Evolutionary conservation across 1,139 yeast genomes (phyloP).

Genomic region (Nakaseomyces delphensis): DNA sequence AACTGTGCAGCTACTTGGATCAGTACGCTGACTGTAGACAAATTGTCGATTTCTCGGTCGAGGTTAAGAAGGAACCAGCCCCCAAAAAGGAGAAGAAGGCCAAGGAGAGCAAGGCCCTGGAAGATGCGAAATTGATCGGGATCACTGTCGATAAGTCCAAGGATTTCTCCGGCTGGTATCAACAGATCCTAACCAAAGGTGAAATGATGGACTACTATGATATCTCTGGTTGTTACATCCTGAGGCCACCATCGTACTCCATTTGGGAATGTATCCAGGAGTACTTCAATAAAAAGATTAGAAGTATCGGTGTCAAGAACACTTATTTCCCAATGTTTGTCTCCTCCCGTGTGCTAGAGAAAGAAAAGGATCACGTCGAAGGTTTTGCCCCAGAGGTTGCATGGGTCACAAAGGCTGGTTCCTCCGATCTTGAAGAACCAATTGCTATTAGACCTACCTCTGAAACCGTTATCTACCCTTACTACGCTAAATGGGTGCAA

Average conservation of each 20-base stretch:
- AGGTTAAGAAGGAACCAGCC: slow-evolving; percentile 25
- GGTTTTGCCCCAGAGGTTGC: slow-evolving; percentile 99
- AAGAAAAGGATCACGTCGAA: slow-evolving; percentile 97
- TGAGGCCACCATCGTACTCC: slow-evolving; percentile 91
- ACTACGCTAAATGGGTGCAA: slow-evolving; percentile 97
- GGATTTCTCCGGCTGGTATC: slow-evolving; percentile 96
- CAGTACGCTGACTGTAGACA: slow-evolving; percentile 39
- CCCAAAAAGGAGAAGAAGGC: slow-evolving; percentile 12
- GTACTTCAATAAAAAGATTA: slow-evolving; percentile 75
- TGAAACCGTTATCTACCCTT: slow-evolving; percentile 99
- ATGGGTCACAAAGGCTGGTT: slow-evolving; percentile 97
- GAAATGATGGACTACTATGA: slow-evolving; percentile 98
- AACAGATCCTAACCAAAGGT: slow-evolving; percentile 89
- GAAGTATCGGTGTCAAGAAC: slow-evolving; percentile 82
- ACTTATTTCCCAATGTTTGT: slow-evolving; percentile 99
- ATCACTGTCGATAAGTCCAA: slow-evolving; percentile 86
- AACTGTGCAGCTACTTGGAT: slow-evolving; percentile 46
- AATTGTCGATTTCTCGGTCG: slow-evolving; percentile 50
- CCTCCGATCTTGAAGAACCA: slow-evolving; percentile 91
- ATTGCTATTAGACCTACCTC: slow-evolving; percentile 99
- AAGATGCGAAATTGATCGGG: slow-evolving; percentile 90
- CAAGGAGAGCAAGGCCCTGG: slow-evolving; percentile 42
- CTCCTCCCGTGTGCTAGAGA: slow-evolving; percentile 82
- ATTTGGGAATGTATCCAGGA: slow-evolving; percentile 93
- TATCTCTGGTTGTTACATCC: slow-evolving; percentile 96